Conservation (phyloP, 176 grass and related monocot species). For the Leersia perrieri region DNA sequence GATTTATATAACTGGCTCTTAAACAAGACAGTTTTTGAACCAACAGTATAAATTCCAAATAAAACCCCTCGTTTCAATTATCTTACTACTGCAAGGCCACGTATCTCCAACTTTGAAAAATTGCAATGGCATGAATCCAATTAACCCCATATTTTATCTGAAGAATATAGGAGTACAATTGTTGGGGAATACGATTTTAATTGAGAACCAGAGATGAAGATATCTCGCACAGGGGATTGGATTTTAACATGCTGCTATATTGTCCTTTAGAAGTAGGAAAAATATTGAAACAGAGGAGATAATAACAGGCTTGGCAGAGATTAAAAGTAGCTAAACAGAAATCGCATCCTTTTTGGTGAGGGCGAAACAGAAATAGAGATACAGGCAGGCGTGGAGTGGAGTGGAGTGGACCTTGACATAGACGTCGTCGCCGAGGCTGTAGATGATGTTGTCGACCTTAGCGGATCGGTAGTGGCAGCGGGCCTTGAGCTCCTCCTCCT, state of each 20-base stretch:
- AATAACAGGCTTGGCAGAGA: too few relatives aligned
- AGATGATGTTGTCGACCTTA: constrained; percentile 47
- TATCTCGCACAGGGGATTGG: background rate
- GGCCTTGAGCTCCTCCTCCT: constrained; percentile 32
- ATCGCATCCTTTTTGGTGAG: too few relatives aligned
- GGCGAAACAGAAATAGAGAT: too few relatives aligned
- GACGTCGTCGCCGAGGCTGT: constrained; percentile 51
- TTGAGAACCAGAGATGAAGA: constrained; percentile 5
- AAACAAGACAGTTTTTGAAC: constrained; percentile 9
- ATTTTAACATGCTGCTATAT: constrained; percentile 11
- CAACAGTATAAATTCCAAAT: background rate
- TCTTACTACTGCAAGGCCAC: background rate
- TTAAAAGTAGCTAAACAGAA: too few relatives aligned
- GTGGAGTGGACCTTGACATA: constrained; percentile 68
- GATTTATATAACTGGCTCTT: background rate
- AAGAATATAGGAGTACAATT: background rate
- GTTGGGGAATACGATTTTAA: background rate
- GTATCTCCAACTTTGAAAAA: too few relatives aligned
- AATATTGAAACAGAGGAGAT: too few relatives aligned
- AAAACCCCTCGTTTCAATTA: background rate
- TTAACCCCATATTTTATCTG: background rate
- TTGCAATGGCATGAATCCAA: too few relatives aligned
- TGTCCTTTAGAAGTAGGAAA: background rate
- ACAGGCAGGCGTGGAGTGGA: too few relatives aligned
- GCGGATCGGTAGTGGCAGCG: constrained; percentile 47